Percentiles rank a stretch among this genome's conserved stretches.
Evolutionary conservation across 208 protist species (phyloP).

Genomic region (Kentomonas sorsogonicus): DNA sequence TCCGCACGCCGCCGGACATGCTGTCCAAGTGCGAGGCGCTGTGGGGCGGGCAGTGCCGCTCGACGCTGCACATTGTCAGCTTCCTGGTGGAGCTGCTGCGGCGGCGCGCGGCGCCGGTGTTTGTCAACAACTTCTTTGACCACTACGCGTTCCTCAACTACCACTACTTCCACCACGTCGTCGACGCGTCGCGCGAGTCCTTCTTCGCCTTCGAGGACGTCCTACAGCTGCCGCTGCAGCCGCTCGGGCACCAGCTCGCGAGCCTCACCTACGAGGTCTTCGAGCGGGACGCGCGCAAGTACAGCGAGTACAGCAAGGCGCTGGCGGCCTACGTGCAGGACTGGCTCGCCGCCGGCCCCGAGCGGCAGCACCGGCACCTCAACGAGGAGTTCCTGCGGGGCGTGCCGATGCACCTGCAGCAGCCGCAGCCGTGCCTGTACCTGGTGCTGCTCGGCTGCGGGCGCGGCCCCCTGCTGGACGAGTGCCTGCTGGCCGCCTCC

Average conservation of each 20-base stretch:
- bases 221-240: slow-evolving; percentile 94
- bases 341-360: slow-evolving; percentile 25
- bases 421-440: slow-evolving; percentile 29
- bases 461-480: slow-evolving; percentile 92
- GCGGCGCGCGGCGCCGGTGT: slow-evolving; percentile 54
- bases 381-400: slow-evolving; percentile 14
- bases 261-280: slow-evolving; percentile 98
- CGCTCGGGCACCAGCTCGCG: slow-evolving; percentile 96
- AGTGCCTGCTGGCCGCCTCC: slow-evolving; percentile 77
- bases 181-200: slow-evolving; percentile 39
- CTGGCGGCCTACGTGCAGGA: slow-evolving; percentile 63
- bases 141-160: slow-evolving; percentile 62
- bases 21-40: slow-evolving; percentile 23
- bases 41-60: slow-evolving; percentile 50
- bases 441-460: slow-evolving; percentile 97
- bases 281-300: slow-evolving; percentile 97
- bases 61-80: slow-evolving; percentile 30
- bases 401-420: slow-evolving; percentile 12
- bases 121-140: slow-evolving; percentile 52
- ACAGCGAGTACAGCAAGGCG: slow-evolving; percentile 91
- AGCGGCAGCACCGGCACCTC: slow-evolving; percentile 25
- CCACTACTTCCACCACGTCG: slow-evolving; percentile 37
- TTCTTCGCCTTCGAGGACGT: slow-evolving; percentile 87
- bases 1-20: slow-evolving; percentile 37
- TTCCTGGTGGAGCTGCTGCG: slow-evolving; percentile 79